Evolutionary conservation across 345 rosid species (phyloP), one percentile per base, ranked within the genome.

Genomic region (Brassica nigra): DNA sequence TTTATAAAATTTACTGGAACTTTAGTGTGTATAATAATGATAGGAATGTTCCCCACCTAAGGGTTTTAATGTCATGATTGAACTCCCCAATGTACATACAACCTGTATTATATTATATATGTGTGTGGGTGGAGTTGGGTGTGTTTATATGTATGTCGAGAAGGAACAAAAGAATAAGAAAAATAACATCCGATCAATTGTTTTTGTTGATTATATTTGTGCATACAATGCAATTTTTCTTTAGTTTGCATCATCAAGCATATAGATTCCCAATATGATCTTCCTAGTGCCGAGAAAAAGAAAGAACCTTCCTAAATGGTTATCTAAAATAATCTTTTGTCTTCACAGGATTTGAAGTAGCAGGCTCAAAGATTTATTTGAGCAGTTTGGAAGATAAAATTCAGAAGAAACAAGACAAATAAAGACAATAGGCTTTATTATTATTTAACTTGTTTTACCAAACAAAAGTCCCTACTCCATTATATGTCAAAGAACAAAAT

Each of bases 31-130:
- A 33, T 81, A 65, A 33, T 81, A 65, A 31, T 76, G 73, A 49
- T 62, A 58, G 63, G 36, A 66, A 47, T 76, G 84, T 81, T 76
- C 74, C 83, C 84, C 84, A 76, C 77, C 18, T 66, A 58, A 73
- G 84, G 84, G 39, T 66, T 52, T 66, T 14, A 34, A 5, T 27
- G 84, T 76, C 47, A 81, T 81, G 74, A 81, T 81, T 71, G 47
- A 76, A 59, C 37, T 34, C 65, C 70, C 84, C 77, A 37, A 9
- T 71, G 74, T 76, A 27, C 62, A 66, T 71, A 70, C 77, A 81
- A 76, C 77, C 59, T 81, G 83, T 76, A 66, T 33, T 76, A 65
- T 42, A 65, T 64, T 71, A 76, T 73, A n/a, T 66, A 5, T 52
- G 14, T 67, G 12, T 62, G 44, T 62, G 44, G 37, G 70, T 80